phyloP scores from a whole-genome alignment of 495 filamentous ascomycete species.

The Lepraria neglecta region DNA sequence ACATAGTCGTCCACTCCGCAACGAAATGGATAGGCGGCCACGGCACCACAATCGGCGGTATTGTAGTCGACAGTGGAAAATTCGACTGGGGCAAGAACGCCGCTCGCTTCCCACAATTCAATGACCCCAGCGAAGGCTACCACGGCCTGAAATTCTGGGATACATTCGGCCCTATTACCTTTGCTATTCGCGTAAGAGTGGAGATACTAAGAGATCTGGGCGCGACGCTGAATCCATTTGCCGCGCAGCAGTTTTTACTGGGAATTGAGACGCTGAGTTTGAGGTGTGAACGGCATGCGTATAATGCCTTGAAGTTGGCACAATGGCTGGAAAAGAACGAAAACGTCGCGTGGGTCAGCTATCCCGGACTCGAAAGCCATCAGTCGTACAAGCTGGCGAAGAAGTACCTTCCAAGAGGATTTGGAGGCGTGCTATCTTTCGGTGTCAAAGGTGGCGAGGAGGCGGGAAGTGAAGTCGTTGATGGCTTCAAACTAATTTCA shows the following conservation, averaged over 20 bases:
- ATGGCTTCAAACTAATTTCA: slow-evolving; percentile 90
- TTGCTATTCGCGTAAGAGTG: slow-evolving; percentile 72
- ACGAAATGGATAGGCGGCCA: slow-evolving; percentile 99
- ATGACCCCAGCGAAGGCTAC: slow-evolving; percentile 86
- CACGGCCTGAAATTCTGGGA: slow-evolving; percentile 98
- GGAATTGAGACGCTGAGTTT: slow-evolving; percentile 88
- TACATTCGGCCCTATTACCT: slow-evolving; percentile 81
- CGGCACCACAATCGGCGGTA: slow-evolving; percentile 88
- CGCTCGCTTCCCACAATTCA: slow-evolving; percentile 87
- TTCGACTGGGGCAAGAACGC: slow-evolving; percentile 94
- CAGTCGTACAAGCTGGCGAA: slow-evolving; percentile 73
- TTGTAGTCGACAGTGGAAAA: slow-evolving; percentile 86
- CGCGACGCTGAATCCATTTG: slow-evolving; percentile 81
- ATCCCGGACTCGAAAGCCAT: slow-evolving; percentile 82
- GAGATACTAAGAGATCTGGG: slow-evolving; percentile 90
- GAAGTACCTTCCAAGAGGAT: slow-evolving; percentile 83
- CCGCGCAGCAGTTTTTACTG: slow-evolving; percentile 85
- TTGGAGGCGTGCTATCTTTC: slow-evolving; percentile 86
- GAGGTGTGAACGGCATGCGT: slow-evolving; percentile 78
- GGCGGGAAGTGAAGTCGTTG: slow-evolving; percentile 81
- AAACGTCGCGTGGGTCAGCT: slow-evolving; percentile 88
- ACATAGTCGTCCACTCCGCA: slow-evolving; percentile 91
- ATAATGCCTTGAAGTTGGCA: slow-evolving; percentile 76
- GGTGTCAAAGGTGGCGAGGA: slow-evolving; percentile 82
- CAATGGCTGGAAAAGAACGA: slow-evolving; percentile 77